Conservation (phyloP, 108 stramenopile species). For the Cyclostephanos invisitatus region DNA sequence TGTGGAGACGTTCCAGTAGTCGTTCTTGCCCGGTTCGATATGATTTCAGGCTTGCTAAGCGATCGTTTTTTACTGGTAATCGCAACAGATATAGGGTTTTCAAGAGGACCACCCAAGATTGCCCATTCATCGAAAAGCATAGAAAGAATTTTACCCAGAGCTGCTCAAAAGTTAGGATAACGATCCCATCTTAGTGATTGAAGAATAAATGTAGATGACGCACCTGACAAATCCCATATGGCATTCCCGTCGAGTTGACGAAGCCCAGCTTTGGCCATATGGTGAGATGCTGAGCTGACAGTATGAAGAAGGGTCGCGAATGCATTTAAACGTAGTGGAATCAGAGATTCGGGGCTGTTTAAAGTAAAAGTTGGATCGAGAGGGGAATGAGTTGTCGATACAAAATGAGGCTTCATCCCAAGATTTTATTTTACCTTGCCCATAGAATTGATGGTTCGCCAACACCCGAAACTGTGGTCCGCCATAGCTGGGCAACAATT, state of each 20-base stretch:
- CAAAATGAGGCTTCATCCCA: not conserved
- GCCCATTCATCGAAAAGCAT: slow-evolving; percentile 71
- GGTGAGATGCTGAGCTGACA: slow-evolving; percentile 62
- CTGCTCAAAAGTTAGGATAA: not conserved
- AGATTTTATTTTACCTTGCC: slow-evolving; percentile 49
- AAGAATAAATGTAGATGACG: not conserved
- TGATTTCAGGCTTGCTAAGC: slow-evolving; percentile 24
- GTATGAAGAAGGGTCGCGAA: slow-evolving; percentile 75
- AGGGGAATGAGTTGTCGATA: not conserved
- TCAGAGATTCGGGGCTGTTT: slow-evolving; percentile 61
- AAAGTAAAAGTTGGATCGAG: not conserved
- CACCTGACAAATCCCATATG: slow-evolving; percentile 64
- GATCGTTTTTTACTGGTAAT: slow-evolving; percentile 15
- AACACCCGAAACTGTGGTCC: slow-evolving; percentile 59
- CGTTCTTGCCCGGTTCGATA: slow-evolving; percentile 21
- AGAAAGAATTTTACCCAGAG: slow-evolving; percentile 52
- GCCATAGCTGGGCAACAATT: slow-evolving; percentile 59
- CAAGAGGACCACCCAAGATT: slow-evolving; percentile 41
- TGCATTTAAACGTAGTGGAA: slow-evolving; percentile 78
- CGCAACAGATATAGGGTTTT: slow-evolving; percentile 8
- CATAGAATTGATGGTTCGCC: slow-evolving; percentile 71
- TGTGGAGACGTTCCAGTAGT: not conserved
- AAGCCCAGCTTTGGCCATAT: slow-evolving; percentile 69
- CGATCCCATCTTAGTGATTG: not conserved
- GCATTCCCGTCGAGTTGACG: slow-evolving; percentile 69